Evolutionary conservation across 805 yeast species (phyloP).

Genomic region (Clavispora fructus): DNA sequence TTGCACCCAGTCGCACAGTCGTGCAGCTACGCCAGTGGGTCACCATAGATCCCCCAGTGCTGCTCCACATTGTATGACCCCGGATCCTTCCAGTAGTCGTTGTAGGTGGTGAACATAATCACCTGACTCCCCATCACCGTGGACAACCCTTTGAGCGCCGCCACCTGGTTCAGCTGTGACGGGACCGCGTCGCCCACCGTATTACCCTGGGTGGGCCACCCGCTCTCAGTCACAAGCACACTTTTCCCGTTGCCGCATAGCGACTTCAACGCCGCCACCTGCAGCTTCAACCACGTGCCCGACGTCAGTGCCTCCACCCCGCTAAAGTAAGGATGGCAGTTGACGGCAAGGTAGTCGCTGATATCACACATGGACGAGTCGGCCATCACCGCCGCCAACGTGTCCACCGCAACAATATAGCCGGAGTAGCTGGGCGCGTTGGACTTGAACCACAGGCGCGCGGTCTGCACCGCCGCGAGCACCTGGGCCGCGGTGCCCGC

Average conservation of each 20-base stretch:
- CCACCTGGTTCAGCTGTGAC: slow-evolving; percentile 44
- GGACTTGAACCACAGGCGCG: slow-evolving; percentile 37
- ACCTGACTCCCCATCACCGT: slow-evolving; percentile 43
- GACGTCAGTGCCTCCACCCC: slow-evolving; percentile 44
- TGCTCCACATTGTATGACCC: slow-evolving; percentile 57
- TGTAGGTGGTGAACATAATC: slow-evolving; percentile 54
- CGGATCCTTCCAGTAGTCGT: slow-evolving; percentile 59
- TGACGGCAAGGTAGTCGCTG: slow-evolving; percentile 62
- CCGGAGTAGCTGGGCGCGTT: slow-evolving; percentile 49
- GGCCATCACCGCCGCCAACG: slow-evolving; percentile 51
- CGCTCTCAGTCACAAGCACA: slow-evolving; percentile 57
- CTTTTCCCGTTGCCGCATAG: slow-evolving; percentile 45
- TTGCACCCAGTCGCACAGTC: too few relatives aligned
- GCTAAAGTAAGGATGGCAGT: slow-evolving; percentile 64
- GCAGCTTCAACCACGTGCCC: slow-evolving; percentile 48
- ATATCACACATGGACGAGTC: slow-evolving; percentile 50
- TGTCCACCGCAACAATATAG: slow-evolving; percentile 58
- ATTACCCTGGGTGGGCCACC: slow-evolving; percentile 65
- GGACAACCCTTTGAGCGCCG: slow-evolving; percentile 48
- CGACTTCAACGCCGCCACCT: slow-evolving; percentile 40
- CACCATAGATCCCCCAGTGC: slow-evolving; percentile 55
- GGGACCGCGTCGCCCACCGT: slow-evolving; percentile 54
- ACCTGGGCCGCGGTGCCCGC: slow-evolving; percentile 43
- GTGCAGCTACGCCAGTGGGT: slow-evolving; percentile 13
- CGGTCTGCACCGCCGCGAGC: slow-evolving; percentile 40